Evolutionary conservation across 2,329 filamentous ascomycete genomes (phyloP).

Genomic region (Botrytis paeoniae): DNA sequence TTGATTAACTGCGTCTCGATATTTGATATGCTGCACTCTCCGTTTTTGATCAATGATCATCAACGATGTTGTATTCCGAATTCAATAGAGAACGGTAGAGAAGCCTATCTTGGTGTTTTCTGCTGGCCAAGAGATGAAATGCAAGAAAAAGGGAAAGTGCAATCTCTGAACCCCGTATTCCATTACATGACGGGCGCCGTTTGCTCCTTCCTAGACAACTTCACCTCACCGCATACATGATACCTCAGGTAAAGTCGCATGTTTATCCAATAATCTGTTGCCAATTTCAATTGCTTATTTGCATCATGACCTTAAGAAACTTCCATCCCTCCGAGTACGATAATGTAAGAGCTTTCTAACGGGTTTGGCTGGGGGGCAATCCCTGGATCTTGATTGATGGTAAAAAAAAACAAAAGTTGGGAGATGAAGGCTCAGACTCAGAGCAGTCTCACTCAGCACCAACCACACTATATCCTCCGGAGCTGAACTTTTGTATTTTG

Average conservation of each 20-base stretch:
- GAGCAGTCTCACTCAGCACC: slow-evolving; percentile 17
- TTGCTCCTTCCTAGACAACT: slow-evolving; percentile 11
- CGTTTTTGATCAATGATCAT: background rate
- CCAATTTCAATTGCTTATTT: background rate
- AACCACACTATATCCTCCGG: background rate
- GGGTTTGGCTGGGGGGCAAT: background rate
- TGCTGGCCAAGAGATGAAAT: slow-evolving; percentile 11
- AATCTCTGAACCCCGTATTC: slow-evolving; percentile 2
- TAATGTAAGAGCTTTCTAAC: background rate
- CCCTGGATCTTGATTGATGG: background rate
- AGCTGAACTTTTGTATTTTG: slow-evolving; percentile 7
- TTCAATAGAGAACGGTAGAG: slow-evolving; percentile 2
- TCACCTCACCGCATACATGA: slow-evolving; percentile 8
- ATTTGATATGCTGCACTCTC: background rate
- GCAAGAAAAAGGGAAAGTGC: slow-evolving; percentile 5
- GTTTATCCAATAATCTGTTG: slow-evolving; percentile 4
- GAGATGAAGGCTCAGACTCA: slow-evolving; percentile 4
- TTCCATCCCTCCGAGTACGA: slow-evolving; percentile 3
- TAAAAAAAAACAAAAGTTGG: background rate
- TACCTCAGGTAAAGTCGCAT: background rate
- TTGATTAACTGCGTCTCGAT: background rate
- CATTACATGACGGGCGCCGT: background rate
- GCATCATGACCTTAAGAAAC: background rate
- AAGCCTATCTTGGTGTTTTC: background rate
- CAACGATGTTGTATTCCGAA: background rate